These are phyloP conservation scores for Ogataea paradorogensis DNA, from an alignment of 805 yeast species.

Conservation along the genomic window DNA sequence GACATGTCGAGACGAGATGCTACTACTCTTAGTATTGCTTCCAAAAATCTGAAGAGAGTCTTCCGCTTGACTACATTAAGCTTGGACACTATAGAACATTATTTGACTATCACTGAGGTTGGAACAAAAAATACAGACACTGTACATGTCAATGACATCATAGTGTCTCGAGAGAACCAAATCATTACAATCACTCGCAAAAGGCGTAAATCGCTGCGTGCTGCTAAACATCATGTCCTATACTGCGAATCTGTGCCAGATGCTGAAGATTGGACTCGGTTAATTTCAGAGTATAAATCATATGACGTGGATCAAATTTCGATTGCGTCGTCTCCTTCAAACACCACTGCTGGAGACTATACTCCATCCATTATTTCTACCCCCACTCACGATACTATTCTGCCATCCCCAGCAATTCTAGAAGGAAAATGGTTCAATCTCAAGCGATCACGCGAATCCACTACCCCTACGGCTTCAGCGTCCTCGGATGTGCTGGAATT, in stretches of 20 bases:
- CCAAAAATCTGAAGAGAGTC: constrained; percentile 26
- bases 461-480: constrained; percentile 12
- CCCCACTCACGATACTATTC: constrained; percentile 9
- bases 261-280: constrained; percentile 29
- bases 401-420: constrained; percentile 15
- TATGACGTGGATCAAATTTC: constrained; percentile 16
- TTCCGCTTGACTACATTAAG: constrained; percentile 15
- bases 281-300: constrained; percentile 15
- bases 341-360: constrained; percentile 8
- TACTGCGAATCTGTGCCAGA: constrained; percentile 81
- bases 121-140: constrained; percentile 23
- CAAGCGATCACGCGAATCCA: constrained; percentile 18
- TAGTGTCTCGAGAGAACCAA: constrained; percentile 24
- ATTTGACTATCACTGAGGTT: constrained; percentile 22
- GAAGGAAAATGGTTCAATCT: constrained; percentile 24
- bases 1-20: constrained; percentile 24
- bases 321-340: constrained; percentile 17
- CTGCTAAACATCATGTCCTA: constrained; percentile 40
- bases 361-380: constrained; percentile 11
- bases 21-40: constrained; percentile 28
- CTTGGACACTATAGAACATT: constrained; percentile 25
- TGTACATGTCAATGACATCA: constrained; percentile 22
- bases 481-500: constrained; percentile 28
- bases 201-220: constrained; percentile 33
- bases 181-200: constrained; percentile 26